Evolutionary conservation across 192 early-diverging fungal genomes (phyloP).

Genomic region (Chytriomyces hyalinus): DNA sequence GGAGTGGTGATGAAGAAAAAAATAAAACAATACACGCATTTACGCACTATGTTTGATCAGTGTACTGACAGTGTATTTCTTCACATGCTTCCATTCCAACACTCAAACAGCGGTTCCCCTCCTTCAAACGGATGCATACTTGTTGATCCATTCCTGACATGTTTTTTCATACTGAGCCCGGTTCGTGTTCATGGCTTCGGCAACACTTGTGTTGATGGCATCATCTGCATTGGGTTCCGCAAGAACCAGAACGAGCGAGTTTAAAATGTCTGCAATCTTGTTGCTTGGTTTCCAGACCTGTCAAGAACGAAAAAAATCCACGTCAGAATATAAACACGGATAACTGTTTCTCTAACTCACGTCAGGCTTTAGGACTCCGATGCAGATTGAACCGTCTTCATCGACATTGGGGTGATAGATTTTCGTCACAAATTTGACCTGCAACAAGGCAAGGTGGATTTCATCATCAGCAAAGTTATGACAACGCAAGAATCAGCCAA

Average conservation of each 20-base stretch:
- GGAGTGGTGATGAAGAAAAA: slow-evolving; percentile 50
- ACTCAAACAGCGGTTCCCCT: not conserved
- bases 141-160: slow-evolving; percentile 77
- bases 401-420: slow-evolving; percentile 87
- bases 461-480: too few relatives aligned
- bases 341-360: slow-evolving; percentile 31
- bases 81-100: too few relatives aligned
- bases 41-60: too few relatives aligned
- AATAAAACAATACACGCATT: too few relatives aligned
- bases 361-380: slow-evolving; percentile 76
- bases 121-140: slow-evolving; percentile 48
- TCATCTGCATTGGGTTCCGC: slow-evolving; percentile 84
- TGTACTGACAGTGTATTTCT: too few relatives aligned
- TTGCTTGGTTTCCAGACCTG: slow-evolving; percentile 83
- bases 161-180: slow-evolving; percentile 66
- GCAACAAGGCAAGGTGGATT: not conserved
- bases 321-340: not conserved
- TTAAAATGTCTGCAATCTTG: slow-evolving; percentile 70
- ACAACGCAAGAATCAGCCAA: too few relatives aligned
- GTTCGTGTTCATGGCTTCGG: slow-evolving; percentile 73
- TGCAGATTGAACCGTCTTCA: slow-evolving; percentile 80
- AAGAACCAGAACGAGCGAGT: slow-evolving; percentile 66
- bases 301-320: not conserved
- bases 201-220: slow-evolving; percentile 75
- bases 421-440: slow-evolving; percentile 77